These are phyloP conservation scores for Rhizopogon vinicolor DNA, from an alignment of 768 basidiomycete genomes.

Conservation along the genomic window DNA sequence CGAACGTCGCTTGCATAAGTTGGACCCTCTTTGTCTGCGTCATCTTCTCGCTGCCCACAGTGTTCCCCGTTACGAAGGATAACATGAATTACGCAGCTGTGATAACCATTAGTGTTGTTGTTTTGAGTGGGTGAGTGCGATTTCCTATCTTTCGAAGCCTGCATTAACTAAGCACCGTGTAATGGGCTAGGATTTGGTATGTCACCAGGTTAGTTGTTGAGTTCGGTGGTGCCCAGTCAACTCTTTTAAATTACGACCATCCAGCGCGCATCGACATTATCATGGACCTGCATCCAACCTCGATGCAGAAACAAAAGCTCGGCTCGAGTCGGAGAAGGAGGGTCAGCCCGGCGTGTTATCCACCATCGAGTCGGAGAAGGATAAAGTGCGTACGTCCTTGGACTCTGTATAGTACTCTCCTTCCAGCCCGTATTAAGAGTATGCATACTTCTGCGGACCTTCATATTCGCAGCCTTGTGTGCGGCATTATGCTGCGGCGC, in stretches of 20 bases:
- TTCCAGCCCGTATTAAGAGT: not conserved
- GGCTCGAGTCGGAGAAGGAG: not conserved
- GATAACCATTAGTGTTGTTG: conserved; percentile 49
- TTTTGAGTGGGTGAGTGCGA: conserved; percentile 45
- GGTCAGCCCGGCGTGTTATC: not conserved
- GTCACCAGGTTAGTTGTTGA: conserved; percentile 17
- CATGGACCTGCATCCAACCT: conserved; percentile 52
- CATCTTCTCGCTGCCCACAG: conserved; percentile 70
- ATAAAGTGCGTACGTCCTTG: not conserved
- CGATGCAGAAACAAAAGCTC: conserved; percentile 5
- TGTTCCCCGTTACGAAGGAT: conserved; percentile 58
- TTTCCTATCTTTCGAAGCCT: not conserved
- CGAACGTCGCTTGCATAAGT: conserved; percentile 59
- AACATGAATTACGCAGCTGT: conserved; percentile 86
- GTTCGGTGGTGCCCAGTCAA: not conserved
- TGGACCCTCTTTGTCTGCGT: conserved; percentile 70
- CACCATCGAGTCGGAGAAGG: not conserved
- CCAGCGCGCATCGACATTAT: conserved; percentile 51
- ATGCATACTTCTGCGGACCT: not conserved
- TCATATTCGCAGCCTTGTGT: not conserved
- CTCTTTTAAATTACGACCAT: not conserved
- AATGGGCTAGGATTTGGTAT: conserved; percentile 44
- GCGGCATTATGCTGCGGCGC: not conserved
- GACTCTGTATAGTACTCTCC: not conserved
- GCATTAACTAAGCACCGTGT: not conserved